A percentile compares a stretch with the other conserved stretches of the same genome.
Evolutionary conservation across 2,329 filamentous ascomycete genomes (phyloP).

Genomic region (Talaromyces sp.): DNA sequence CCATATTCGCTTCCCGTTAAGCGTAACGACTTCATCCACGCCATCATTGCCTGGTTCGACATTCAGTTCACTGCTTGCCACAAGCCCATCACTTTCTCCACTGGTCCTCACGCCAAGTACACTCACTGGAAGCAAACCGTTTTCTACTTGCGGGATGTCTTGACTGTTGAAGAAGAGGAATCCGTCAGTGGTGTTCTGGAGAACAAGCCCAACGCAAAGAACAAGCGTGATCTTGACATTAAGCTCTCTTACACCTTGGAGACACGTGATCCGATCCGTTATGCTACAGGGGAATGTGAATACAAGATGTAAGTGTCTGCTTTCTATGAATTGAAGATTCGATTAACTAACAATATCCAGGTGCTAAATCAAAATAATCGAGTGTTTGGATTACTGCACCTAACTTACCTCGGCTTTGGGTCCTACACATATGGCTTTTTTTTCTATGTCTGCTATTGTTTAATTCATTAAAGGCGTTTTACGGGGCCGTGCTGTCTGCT

Average conservation of each 20-base stretch:
- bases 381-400: slow-evolving; percentile 17
- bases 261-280: slow-evolving; percentile 69
- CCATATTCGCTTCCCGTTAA: slow-evolving; percentile 74
- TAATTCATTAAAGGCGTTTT: slow-evolving; percentile 31
- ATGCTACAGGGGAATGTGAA: slow-evolving; percentile 66
- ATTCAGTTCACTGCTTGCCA: slow-evolving; percentile 98
- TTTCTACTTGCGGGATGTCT: slow-evolving; percentile 90
- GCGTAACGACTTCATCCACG: slow-evolving; percentile 93
- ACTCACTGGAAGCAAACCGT: slow-evolving; percentile 99
- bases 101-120: slow-evolving; percentile 96
- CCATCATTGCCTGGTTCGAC: slow-evolving; percentile 97
- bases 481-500: slow-evolving; percentile 27
- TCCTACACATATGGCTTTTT: slow-evolving; percentile 8
- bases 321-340: not conserved
- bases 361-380: slow-evolving; percentile 13
- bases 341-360: not conserved
- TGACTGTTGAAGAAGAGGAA: slow-evolving; percentile 89
- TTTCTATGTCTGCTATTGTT: slow-evolving; percentile 25
- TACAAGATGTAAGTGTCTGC: slow-evolving; percentile 65
- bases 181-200: slow-evolving; percentile 69
- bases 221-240: slow-evolving; percentile 93
- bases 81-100: slow-evolving; percentile 96
- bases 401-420: slow-evolving; percentile 16
- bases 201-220: slow-evolving; percentile 89
- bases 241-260: slow-evolving; percentile 78